These are phyloP conservation scores for Cytospora piceicola DNA, from an alignment of 2,329 filamentous ascomycete species.

Conservation along the genomic window DNA sequence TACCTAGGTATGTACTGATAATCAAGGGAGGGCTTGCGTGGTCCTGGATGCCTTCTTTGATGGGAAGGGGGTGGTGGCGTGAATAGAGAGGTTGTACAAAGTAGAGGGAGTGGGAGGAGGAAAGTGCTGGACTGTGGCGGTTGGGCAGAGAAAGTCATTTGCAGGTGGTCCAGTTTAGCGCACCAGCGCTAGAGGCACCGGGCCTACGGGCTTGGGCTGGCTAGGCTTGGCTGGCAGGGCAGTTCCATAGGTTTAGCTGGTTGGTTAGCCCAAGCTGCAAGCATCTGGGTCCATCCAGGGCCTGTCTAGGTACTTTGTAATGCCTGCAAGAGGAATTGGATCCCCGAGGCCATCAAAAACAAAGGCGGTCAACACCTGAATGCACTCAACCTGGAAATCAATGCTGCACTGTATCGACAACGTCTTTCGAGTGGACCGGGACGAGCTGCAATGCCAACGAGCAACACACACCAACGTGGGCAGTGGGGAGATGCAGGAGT, in stretches of 20 bases:
- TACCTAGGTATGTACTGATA: neutral
- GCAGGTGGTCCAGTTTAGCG: constrained; percentile 6
- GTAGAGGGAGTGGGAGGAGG: constrained; percentile 16
- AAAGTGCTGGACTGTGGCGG: constrained; percentile 20
- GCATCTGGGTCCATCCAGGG: constrained; percentile 5
- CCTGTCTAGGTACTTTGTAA: neutral
- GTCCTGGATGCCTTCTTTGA: constrained; percentile 8
- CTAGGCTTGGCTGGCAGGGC: neutral
- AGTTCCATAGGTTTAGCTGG: constrained; percentile 16
- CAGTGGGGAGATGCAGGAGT: neutral
- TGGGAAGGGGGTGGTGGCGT: constrained; percentile 6
- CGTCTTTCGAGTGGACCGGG: constrained; percentile 22
- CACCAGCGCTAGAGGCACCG: neutral
- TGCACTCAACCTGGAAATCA: constrained; percentile 14
- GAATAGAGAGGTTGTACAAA: neutral
- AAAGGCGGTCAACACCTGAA: constrained; percentile 20
- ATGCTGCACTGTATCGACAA: constrained; percentile 13
- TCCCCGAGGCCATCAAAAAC: neutral
- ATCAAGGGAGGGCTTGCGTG: constrained; percentile 16
- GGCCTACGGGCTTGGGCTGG: neutral
- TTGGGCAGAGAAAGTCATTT: constrained; percentile 11
- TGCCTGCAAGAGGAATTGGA: constrained; percentile 6
- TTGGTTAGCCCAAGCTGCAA: constrained; percentile 8
- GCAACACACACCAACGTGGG: constrained; percentile 18
- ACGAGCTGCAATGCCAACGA: constrained; percentile 26